Evolutionary conservation across 1,284 basidiomycete genomes (phyloP).

Genomic region (Serendipita sp.): DNA sequence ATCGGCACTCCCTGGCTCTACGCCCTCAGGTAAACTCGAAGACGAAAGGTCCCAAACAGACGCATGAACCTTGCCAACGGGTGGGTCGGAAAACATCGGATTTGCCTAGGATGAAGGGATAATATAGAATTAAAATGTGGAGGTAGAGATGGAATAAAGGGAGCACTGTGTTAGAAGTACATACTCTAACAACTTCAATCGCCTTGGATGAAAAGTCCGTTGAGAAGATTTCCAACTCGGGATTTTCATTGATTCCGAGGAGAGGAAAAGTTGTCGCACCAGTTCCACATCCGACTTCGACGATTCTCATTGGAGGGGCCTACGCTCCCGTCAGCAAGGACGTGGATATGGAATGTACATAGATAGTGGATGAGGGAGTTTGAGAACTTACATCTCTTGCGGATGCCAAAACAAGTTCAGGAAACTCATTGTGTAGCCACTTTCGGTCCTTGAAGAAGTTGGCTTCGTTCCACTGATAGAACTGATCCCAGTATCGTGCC

Average conservation of each 20-base stretch:
- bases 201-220: slow-evolving; percentile 89
- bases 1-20: slow-evolving; percentile 61
- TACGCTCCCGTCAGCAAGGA: slow-evolving; percentile 20
- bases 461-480: slow-evolving; percentile 69
- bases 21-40: slow-evolving; percentile 42
- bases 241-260: slow-evolving; percentile 70
- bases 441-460: slow-evolving; percentile 89
- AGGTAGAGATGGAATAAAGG: neutral
- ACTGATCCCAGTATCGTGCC: slow-evolving; percentile 68
- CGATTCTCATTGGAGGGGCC: slow-evolving; percentile 64
- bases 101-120: slow-evolving; percentile 32
- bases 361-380: neutral
- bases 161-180: slow-evolving; percentile 5
- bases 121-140: neutral
- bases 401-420: slow-evolving; percentile 61
- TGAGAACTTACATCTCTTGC: slow-evolving; percentile 41
- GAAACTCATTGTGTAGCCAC: slow-evolving; percentile 91
- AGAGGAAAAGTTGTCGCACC: slow-evolving; percentile 93
- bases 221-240: slow-evolving; percentile 55
- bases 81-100: slow-evolving; percentile 54
- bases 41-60: slow-evolving; percentile 87
- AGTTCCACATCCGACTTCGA: slow-evolving; percentile 82
- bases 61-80: slow-evolving; percentile 55
- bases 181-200: slow-evolving; percentile 77
- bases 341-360: neutral